Evolutionary conservation across 768 basidiomycete species (phyloP).

Genomic region (Daedaleopsis sinensis): DNA sequence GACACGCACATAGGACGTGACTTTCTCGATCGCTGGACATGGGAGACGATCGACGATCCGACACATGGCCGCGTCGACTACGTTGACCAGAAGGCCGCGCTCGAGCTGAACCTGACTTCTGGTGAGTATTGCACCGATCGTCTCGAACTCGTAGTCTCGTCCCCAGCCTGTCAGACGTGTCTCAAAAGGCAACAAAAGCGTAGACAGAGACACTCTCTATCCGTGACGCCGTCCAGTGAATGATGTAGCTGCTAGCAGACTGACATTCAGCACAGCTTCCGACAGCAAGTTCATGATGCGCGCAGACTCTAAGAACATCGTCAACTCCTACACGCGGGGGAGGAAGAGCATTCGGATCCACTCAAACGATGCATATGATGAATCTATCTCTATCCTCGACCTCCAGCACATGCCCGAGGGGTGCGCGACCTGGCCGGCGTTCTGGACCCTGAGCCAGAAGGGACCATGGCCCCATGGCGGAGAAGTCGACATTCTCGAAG

Average conservation of each 20-base stretch:
- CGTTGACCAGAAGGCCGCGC: slow-evolving; percentile 46
- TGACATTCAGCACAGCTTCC: slow-evolving; percentile 31
- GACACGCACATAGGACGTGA: slow-evolving; percentile 36
- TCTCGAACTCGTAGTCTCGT: not conserved
- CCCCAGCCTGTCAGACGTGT: too few relatives aligned
- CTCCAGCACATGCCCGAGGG: slow-evolving; percentile 63
- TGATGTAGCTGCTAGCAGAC: too few relatives aligned
- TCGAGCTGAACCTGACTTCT: slow-evolving; percentile 46
- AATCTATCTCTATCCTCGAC: slow-evolving; percentile 54
- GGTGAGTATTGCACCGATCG: slow-evolving; percentile 37
- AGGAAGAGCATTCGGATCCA: slow-evolving; percentile 59
- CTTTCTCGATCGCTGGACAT: slow-evolving; percentile 52
- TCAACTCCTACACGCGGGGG: slow-evolving; percentile 45
- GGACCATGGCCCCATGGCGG: slow-evolving; percentile 66
- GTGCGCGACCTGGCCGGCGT: slow-evolving; percentile 65
- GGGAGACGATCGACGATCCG: slow-evolving; percentile 57
- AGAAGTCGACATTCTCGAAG: slow-evolving; percentile 66
- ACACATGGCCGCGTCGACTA: slow-evolving; percentile 70
- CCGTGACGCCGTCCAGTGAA: too few relatives aligned
- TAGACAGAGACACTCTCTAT: too few relatives aligned
- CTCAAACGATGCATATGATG: slow-evolving; percentile 47
- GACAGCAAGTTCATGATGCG: slow-evolving; percentile 58
- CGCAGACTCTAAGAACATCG: slow-evolving; percentile 46
- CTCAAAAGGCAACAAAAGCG: too few relatives aligned
- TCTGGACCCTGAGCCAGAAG: slow-evolving; percentile 53